Evolutionary conservation across 139 green algal genomes (phyloP).

Genomic region (Microglena sp.): DNA sequence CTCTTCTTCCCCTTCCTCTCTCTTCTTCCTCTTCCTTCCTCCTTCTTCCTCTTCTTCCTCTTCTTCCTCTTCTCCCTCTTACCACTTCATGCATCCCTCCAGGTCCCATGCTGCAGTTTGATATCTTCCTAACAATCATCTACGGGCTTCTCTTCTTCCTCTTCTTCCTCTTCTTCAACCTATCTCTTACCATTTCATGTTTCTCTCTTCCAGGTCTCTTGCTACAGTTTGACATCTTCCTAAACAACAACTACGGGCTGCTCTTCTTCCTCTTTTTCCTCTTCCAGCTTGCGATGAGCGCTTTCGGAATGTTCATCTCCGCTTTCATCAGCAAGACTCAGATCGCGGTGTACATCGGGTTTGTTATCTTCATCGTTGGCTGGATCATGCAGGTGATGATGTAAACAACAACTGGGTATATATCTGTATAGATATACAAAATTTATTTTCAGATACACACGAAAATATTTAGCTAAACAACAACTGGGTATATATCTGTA

Average conservation of each 20-base stretch:
- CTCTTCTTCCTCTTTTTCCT: slow-evolving; percentile 88
- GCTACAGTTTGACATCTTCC: slow-evolving; percentile 84
- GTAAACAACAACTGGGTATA: no score
- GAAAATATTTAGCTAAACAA: no score
- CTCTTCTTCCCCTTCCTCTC: no score
- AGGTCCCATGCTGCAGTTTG: no score
- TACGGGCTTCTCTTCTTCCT: slow-evolving; percentile 76
- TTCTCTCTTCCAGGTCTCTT: slow-evolving; percentile 33
- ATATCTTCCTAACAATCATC: no score
- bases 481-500: no score
- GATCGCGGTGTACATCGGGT: slow-evolving; percentile 74
- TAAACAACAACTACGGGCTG: slow-evolving; percentile 76
- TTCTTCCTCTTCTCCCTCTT: no score
- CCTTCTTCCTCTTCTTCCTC: no score
- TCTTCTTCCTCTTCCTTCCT: no score
- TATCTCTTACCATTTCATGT: neutral
- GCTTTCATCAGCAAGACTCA: slow-evolving; percentile 52
- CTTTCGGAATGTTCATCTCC: slow-evolving; percentile 60
- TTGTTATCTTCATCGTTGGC: slow-evolving; percentile 79
- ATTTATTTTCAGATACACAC: no score
- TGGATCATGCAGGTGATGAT: slow-evolving; percentile 27
- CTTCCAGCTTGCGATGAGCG: slow-evolving; percentile 64
- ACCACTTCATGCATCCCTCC: no score
- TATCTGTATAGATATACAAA: no score
- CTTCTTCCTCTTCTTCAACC: slow-evolving; percentile 33